A percentile compares a stretch with the other conserved stretches of the same genome.
Evolutionary conservation across 441 rosid genomes (phyloP).

Genomic region (Arabidopsis lyrata): DNA sequence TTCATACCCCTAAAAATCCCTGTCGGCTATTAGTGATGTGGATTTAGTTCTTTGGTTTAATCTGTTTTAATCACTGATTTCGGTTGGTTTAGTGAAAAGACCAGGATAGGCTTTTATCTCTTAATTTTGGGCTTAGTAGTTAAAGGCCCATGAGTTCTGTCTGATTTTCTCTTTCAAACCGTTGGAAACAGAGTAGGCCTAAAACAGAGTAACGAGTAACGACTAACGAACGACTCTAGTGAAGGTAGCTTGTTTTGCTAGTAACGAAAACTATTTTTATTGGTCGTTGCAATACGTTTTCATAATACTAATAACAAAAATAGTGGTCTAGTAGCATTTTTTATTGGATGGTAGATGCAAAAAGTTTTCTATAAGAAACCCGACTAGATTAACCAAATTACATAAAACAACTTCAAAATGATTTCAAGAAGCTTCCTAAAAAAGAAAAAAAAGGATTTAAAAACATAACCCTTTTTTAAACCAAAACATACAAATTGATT

Average conservation of each 20-base stretch:
- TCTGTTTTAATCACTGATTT: neutral
- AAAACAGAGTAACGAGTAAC: too few relatives aligned
- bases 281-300: neutral
- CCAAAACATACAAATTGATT: neutral
- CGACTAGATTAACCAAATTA: neutral
- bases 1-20: neutral
- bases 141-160: neutral
- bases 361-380: neutral
- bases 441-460: too few relatives aligned
- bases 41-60: conserved; percentile 1
- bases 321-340: neutral
- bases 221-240: too few relatives aligned
- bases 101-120: conserved; percentile 1
- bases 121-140: conserved; percentile 7
- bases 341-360: neutral
- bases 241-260: too few relatives aligned
- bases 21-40: neutral
- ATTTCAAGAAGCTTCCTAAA: neutral
- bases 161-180: too few relatives aligned
- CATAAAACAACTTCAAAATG: neutral
- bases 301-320: neutral
- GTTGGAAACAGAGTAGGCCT: too few relatives aligned
- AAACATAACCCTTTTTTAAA: neutral
- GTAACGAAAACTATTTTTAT: too few relatives aligned
- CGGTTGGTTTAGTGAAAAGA: conserved; percentile 1